Percentiles rank a stretch among this genome's conserved stretches.
Conservation (phyloP, 768 basidiomycete genomes). For the Panus rudis region DNA sequence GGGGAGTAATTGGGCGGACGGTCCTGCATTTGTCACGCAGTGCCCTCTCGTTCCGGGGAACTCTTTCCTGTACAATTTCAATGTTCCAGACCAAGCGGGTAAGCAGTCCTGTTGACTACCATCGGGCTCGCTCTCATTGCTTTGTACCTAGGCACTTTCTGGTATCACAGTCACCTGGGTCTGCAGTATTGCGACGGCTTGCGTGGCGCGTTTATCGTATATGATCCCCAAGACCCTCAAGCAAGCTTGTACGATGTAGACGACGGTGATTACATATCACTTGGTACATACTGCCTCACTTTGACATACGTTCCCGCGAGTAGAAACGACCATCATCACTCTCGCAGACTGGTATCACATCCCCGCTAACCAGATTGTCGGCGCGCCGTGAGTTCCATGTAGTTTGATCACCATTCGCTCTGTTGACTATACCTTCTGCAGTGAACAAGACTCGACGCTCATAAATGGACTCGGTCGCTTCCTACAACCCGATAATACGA, state of each 20-base stretch:
- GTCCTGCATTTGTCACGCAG: slow-evolving; percentile 38
- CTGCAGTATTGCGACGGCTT: slow-evolving; percentile 37
- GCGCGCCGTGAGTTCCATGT: not conserved
- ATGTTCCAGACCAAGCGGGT: slow-evolving; percentile 21
- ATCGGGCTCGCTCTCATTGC: not conserved
- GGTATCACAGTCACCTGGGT: slow-evolving; percentile 38
- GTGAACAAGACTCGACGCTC: slow-evolving; percentile 28
- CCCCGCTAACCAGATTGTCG: slow-evolving; percentile 7
- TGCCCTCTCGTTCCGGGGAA: slow-evolving; percentile 29
- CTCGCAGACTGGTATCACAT: slow-evolving; percentile 37
- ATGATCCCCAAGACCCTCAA: slow-evolving; percentile 24
- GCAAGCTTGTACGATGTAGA: slow-evolving; percentile 24
- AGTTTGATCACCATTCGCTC: not conserved
- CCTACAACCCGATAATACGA: slow-evolving; percentile 5
- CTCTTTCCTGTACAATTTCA: slow-evolving; percentile 36
- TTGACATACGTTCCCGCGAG: not conserved
- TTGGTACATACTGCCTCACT: not conserved
- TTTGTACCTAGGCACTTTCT: slow-evolving; percentile 23
- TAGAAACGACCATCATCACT: slow-evolving; percentile 39
- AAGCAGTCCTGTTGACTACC: not conserved
- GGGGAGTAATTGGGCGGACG: slow-evolving; percentile 39
- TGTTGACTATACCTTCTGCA: not conserved
- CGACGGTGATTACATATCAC: slow-evolving; percentile 10
- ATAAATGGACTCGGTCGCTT: slow-evolving; percentile 44
- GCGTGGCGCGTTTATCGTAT: slow-evolving; percentile 27